phyloP scores from a whole-genome alignment of 2,329 filamentous ascomycete species.

The Alternaria burnsii region DNA sequence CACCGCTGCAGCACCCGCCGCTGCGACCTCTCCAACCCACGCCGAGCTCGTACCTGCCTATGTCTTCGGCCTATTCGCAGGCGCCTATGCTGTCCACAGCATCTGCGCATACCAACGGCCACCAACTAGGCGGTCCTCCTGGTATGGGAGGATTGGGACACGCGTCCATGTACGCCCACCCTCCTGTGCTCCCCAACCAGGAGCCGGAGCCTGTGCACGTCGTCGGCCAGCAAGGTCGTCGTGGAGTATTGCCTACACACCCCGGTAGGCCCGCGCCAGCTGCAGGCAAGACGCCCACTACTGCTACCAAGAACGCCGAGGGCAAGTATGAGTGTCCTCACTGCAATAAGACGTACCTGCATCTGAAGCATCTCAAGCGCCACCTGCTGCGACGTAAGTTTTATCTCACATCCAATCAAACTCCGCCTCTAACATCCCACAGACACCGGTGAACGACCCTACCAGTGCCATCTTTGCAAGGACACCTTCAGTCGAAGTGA shows the following conservation, averaged over 20 bases:
- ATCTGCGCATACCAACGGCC: constrained; percentile 44
- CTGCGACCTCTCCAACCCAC: constrained; percentile 51
- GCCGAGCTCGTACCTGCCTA: constrained; percentile 45
- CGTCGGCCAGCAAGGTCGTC: constrained; percentile 90
- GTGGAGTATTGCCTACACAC: constrained; percentile 90
- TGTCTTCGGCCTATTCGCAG: constrained; percentile 48
- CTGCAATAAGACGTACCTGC: constrained; percentile 97
- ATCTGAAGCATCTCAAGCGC: constrained; percentile 96
- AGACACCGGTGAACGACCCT: constrained; percentile 98
- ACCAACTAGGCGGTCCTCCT: constrained; percentile 49
- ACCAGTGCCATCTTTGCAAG: constrained; percentile 97
- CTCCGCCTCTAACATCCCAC: constrained; percentile 46
- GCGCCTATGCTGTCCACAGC: constrained; percentile 45
- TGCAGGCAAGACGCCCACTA: constrained; percentile 80
- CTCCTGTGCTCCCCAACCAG: constrained; percentile 50
- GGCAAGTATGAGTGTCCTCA: constrained; percentile 98
- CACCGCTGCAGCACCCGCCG: constrained; percentile 49
- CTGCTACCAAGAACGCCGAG: constrained; percentile 93
- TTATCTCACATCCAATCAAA: constrained; percentile 9
- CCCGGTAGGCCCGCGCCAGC: constrained; percentile 84
- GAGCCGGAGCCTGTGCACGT: constrained; percentile 80
- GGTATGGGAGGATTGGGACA: constrained; percentile 49
- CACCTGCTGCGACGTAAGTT: constrained; percentile 94
- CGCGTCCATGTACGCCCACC: constrained; percentile 50
- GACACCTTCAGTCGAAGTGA: constrained; percentile 98